Evolutionary conservation across 148 eudicot genomes (phyloP), one percentile per base, ranked within the genome.

Genomic region (Arbutus unedo): DNA sequence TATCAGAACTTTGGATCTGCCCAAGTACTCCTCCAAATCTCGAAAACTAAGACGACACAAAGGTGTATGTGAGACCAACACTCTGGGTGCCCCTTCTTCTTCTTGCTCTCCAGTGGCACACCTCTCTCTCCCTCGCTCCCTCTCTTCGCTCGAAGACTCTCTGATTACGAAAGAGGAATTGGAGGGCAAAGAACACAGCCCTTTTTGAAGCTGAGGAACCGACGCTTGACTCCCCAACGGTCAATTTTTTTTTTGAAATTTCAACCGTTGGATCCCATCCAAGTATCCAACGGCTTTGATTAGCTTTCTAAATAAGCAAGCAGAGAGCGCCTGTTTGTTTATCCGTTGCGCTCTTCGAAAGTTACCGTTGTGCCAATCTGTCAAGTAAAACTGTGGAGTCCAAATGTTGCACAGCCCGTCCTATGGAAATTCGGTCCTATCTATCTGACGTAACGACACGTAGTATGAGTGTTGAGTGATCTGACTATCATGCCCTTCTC

Each of bases 211-310:
- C 80, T 71, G 59, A n/a, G 59, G 72, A 72, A 64, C 54, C 79
- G 87, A 81, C 83, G 87, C 45, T 83, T 80, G 38, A 31, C 71
- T 57, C 54, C 57, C 86, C 71, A 91, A 91, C 94, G 94, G 94
- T 91, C 90, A 66, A 76, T 83, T 85, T 83, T 80, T 83, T 80
- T 31, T 70, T 49, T 87, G 21, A 76, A 77, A 53, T 80, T 77
- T 5, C 21, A 80, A 54, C 92, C 92, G 91, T 91, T 85, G 81
- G 89, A 80, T 83, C 79, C 15, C 49, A 2, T 43, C 56, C 4
- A n/a, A n/a, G 74, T 3, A 82, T 82, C 76, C 53, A 14, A 87
- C 82, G 89, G 89, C 51, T 68, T 45, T 13, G 77, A 79, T 84
- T 60, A 23, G 79, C 49, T 56, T 74, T 48, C 79, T 60, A 25